Base-by-base conservation (phyloP, 2,329 filamentous ascomycete species). In the Fusarium nematophilum region DNA sequence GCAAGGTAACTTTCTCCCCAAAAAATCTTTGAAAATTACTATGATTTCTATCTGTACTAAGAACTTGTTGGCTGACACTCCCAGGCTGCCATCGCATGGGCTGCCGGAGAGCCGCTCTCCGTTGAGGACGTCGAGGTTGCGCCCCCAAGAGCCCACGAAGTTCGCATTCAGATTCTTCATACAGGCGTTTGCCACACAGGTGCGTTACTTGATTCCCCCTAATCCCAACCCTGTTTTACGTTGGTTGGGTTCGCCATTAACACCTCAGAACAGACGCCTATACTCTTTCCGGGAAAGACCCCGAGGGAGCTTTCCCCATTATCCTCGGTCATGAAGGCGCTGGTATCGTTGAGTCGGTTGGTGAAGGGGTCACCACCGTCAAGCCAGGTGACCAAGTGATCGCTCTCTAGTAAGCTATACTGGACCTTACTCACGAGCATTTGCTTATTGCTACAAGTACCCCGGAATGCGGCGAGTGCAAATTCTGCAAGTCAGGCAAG, bases 401-500 rank as follows among this genome's bases (percentile, higher is more conserved):
- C 68, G 91, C 91, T 70, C 90, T 96, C 61, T 96, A 96, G 88
- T 92, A 85, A 58, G 86, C 59, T n/a, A 43, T 23, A 47, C 44
- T 31, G 30, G n/a, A 62, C 40, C 47, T 29, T 23, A 42, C 49
- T 39, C 21, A 40, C 14, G 30, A 58, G 47, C 49, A n/a, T n/a
- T n/a, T n/a, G n/a, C n/a, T n/a, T n/a, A n/a, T n/a, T n/a, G n/a
- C n/a, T n/a, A n/a, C n/a, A n/a, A 96, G 93, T 83, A 98, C 93
- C 39, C 95, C 95, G 65, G 94, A 98, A 82, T 98, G 95, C 83
- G 84, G 87, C 68, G 94, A 98, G 79, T 99, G 95, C 88, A 98
- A 98, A 83, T 98, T 98, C 86, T 99, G 95, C 90, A 95, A 92
- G 79, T 98, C 94, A 33, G 95, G 94, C 81, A 99, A 99, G 89